These are phyloP conservation scores for Tetradesmus obliquus DNA, from an alignment of 139 green algal species.

Conservation along the genomic window DNA sequence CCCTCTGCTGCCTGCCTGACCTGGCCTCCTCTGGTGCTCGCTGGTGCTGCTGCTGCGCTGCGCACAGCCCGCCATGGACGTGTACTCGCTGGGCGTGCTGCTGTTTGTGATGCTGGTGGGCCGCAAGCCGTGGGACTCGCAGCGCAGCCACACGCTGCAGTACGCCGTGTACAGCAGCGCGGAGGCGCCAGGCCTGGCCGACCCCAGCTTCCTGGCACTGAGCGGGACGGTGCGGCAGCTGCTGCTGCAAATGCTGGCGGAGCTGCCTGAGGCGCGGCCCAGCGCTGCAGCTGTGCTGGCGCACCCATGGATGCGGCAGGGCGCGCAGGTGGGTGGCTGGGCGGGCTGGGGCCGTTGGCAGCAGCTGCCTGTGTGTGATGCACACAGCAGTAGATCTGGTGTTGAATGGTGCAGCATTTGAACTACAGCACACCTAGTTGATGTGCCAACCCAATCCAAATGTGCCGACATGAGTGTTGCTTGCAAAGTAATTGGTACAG, in stretches of 20 bases:
- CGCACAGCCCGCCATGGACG: slow-evolving; percentile 49
- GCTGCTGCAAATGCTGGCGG: slow-evolving; percentile 53
- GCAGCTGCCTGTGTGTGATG: no score
- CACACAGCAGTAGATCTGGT: no score
- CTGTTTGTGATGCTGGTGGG: slow-evolving; percentile 70
- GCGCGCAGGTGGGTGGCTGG: not conserved
- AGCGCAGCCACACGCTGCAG: slow-evolving; percentile 51
- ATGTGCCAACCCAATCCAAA: no score
- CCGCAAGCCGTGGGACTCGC: slow-evolving; percentile 56
- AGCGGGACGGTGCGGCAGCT: slow-evolving; percentile 43
- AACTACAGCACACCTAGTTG: no score
- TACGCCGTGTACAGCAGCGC: slow-evolving; percentile 44
- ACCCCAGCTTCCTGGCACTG: slow-evolving; percentile 25
- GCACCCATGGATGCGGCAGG: slow-evolving; percentile 39
- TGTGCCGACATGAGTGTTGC: no score
- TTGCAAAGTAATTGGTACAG: no score
- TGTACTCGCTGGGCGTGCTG: slow-evolving; percentile 63
- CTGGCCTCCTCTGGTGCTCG: not conserved
- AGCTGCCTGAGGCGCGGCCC: slow-evolving; percentile 45
- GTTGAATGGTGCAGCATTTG: no score
- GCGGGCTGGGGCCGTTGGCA: no score
- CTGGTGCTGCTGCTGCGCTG: not conserved
- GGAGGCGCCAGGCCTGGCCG: slow-evolving; percentile 54
- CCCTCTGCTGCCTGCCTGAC: not conserved
- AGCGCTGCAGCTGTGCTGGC: slow-evolving; percentile 24